Percentiles rank a stretch among this genome's conserved stretches.
Conservation (phyloP, 441 rosid genomes). For the Aquilaria agallochum region DNA sequence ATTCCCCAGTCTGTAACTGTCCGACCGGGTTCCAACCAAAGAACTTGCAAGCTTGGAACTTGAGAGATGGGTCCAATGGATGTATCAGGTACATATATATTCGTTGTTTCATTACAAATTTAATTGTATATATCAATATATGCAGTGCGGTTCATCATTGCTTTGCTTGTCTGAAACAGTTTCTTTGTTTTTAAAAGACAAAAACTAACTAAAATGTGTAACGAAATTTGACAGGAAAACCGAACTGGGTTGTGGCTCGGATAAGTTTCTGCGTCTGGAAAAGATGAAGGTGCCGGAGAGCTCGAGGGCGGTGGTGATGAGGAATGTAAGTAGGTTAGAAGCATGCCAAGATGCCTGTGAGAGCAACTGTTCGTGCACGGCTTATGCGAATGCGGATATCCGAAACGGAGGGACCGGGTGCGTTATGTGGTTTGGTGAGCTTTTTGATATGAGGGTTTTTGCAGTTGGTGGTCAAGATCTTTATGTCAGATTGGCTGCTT, state of each 20-base stretch:
- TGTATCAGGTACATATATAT: conserved; percentile 33
- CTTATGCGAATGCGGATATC: conserved; percentile 52
- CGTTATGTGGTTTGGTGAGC: conserved; percentile 57
- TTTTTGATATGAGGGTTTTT: conserved; percentile 51
- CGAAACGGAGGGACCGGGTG: conserved; percentile 53
- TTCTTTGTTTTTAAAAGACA: too few relatives aligned
- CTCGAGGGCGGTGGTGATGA: conserved; percentile 32
- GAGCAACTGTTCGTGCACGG: conserved; percentile 65
- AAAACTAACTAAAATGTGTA: too few relatives aligned
- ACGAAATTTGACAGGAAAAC: conserved; percentile 18
- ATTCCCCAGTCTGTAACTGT: conserved; percentile 75
- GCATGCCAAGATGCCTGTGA: conserved; percentile 51
- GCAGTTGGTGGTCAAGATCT: conserved; percentile 51
- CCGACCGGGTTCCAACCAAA: conserved; percentile 52
- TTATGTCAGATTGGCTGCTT: conserved; percentile 46
- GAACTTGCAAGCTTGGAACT: conserved; percentile 50
- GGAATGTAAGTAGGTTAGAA: conserved; percentile 27
- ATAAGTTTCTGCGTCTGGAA: conserved; percentile 46
- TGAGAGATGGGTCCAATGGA: conserved; percentile 69
- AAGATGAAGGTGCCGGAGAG: conserved; percentile 74
- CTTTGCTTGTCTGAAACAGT: too few relatives aligned
- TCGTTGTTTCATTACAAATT: too few relatives aligned
- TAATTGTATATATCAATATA: too few relatives aligned
- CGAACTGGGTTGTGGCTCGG: conserved; percentile 34
- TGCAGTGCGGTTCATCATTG: too few relatives aligned